Evolutionary conservation across 2,329 filamentous ascomycete genomes (phyloP).

Genomic region (Fusarium sacchari): DNA sequence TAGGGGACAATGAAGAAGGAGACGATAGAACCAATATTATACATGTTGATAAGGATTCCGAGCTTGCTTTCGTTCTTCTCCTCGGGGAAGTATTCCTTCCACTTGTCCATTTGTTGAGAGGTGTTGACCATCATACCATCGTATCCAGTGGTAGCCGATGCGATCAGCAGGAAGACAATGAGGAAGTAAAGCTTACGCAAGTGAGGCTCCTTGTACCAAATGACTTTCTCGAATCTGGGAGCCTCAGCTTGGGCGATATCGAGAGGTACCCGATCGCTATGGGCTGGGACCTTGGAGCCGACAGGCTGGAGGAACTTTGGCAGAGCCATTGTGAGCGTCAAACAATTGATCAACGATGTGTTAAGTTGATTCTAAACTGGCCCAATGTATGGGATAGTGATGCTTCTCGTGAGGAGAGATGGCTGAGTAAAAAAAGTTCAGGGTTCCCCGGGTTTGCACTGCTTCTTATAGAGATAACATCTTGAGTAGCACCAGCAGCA

Average conservation of each 20-base stretch:
- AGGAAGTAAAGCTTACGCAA: constrained; percentile 65
- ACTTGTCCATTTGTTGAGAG: constrained; percentile 65
- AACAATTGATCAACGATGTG: background rate
- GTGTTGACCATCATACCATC: constrained; percentile 70
- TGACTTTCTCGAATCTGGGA: constrained; percentile 64
- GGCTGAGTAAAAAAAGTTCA: constrained; percentile 14
- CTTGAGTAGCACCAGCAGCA: constrained; percentile 2
- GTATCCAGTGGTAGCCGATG: constrained; percentile 70
- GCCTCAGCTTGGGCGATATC: constrained; percentile 56
- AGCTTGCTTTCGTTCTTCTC: constrained; percentile 53
- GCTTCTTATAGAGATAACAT: constrained; percentile 40
- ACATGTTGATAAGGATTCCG: constrained; percentile 62
- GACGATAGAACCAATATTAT: constrained; percentile 61
- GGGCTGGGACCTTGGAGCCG: constrained; percentile 33
- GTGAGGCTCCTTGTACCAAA: constrained; percentile 66
- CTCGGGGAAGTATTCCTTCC: constrained; percentile 62
- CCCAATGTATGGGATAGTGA: background rate
- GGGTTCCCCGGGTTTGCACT: constrained; percentile 16
- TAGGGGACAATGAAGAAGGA: constrained; percentile 59
- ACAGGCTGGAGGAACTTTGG: constrained; percentile 40
- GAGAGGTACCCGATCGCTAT: constrained; percentile 31
- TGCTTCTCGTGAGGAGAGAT: constrained; percentile 29
- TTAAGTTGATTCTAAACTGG: constrained; percentile 3
- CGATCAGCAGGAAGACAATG: constrained; percentile 64
- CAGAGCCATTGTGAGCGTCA: constrained; percentile 33